Base-by-base conservation (phyloP, 805 yeast genomes). In the Middelhovenomyces tepae region DNA sequence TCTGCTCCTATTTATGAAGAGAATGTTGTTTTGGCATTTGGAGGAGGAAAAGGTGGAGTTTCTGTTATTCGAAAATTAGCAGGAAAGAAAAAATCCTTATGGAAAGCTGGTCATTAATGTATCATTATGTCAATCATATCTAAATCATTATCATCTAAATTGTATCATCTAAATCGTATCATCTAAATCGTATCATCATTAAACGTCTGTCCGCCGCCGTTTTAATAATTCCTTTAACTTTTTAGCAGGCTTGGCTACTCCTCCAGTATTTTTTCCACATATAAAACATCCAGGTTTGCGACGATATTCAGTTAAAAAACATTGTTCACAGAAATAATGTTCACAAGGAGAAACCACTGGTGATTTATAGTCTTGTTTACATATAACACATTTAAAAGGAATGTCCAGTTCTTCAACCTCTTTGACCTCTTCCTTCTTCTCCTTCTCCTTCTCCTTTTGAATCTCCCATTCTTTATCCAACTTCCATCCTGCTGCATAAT, bases 391-490 rank as follows among this genome's bases (percentile, higher is more conserved):
- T 42, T 67, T 71, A 53, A 71, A 75, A 0, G 84, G 81, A 0
- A 72, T 56, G 10, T 53, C 56, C 10, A 52, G 47, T 14, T 48
- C 28, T 17, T 35, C 43, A 27, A 27, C 31, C 3, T 27, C 35
- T 6, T 35, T 43, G n/a, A 28, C 33, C 43, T 32, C 35, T 13
- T 26, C 37, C 14, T 27, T 38, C 6, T 13, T 22, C 17, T 37
- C 36, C n/a, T 18, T 31, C 16, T 16, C 31, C 26, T 11, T 28
- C 19, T 20, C 13, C 16, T 15, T 14, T 9, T 30, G 13, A 36
- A 22, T 41, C 6, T 78, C 79, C 94, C 95, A 83, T 28, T 83
- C 93, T 38, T 65, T 65, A 17, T 67, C 70, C 5, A 78, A 53
- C 38, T 78, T 74, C 73, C 76, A 73, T 19, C 78, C 82, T 29